A percentile compares a stretch with the other conserved stretches of the same genome.
Conservation (phyloP, 139 green algal genomes). For the Marvania coccoides region DNA sequence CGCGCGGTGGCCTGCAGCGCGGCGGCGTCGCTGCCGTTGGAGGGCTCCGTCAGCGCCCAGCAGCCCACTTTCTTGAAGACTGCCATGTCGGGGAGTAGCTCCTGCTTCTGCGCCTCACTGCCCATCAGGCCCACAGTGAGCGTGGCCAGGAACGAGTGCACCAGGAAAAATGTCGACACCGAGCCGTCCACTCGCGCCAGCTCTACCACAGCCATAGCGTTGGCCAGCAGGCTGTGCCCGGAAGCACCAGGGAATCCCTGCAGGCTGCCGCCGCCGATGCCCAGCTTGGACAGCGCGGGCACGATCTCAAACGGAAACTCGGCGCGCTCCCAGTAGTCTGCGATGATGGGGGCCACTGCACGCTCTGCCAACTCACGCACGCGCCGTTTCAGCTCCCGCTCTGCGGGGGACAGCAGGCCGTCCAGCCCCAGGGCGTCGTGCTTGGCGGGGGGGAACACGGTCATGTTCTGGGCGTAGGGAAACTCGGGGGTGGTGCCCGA, state of each 20-base stretch:
- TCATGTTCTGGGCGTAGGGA: conserved; percentile 53
- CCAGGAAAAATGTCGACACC: conserved; percentile 86
- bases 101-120: conserved; percentile 78
- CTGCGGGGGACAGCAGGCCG: conserved; percentile 58
- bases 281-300: conserved; percentile 52
- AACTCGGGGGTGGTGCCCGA: conserved; percentile 22
- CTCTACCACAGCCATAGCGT: conserved; percentile 68
- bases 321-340: conserved; percentile 81
- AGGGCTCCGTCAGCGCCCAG: conserved; percentile 88
- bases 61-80: conserved; percentile 53
- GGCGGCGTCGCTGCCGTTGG: conserved; percentile 78
- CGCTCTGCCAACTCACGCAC: conserved; percentile 70
- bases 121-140: conserved; percentile 67
- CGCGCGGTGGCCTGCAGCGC: conserved; percentile 60
- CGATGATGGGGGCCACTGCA: conserved; percentile 82
- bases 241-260: conserved; percentile 73
- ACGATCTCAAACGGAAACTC: conserved; percentile 82
- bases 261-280: conserved; percentile 68
- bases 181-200: conserved; percentile 79
- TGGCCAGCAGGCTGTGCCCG: conserved; percentile 42
- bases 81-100: conserved; percentile 73
- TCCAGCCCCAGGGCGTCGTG: conserved; percentile 65
- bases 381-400: conserved; percentile 45
- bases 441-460: conserved; percentile 53
- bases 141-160: conserved; percentile 84